phyloP scores from a whole-genome alignment of 306 rosid genomes.

The Inga oerstediana region DNA sequence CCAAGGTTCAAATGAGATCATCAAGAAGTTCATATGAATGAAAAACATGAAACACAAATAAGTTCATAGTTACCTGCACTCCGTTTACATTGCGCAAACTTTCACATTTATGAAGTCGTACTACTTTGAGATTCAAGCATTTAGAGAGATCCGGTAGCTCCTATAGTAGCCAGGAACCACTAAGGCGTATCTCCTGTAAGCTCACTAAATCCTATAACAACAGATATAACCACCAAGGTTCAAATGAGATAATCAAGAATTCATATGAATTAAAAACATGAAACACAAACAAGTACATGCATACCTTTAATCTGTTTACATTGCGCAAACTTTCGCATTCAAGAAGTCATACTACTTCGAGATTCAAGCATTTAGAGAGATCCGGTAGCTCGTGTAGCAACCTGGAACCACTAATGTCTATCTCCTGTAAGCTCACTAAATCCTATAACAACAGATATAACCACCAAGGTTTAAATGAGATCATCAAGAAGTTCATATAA shows the following conservation, averaged over 20 bases:
- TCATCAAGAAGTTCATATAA: not conserved
- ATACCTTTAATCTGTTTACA: not conserved
- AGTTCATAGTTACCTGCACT: no score
- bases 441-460: not conserved
- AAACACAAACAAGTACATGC: not conserved
- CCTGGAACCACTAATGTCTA: not conserved
- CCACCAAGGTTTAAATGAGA: not conserved
- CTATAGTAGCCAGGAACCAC: no score
- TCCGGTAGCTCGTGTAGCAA: slow-evolving; percentile 29
- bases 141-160: no score
- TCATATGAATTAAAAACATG: not conserved
- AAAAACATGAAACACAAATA: no score
- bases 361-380: slow-evolving; percentile 19
- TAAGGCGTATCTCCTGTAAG: not conserved
- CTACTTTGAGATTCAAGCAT: no score
- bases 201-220: not conserved
- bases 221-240: not conserved
- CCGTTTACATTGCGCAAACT: no score
- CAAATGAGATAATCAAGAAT: not conserved
- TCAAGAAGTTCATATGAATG: no score
- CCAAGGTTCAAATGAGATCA: no score
- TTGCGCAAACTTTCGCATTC: not conserved
- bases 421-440: not conserved
- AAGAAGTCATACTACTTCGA: not conserved
- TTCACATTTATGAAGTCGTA: no score